Conservation (phyloP, 345 rosid species). For the Draba incana region DNA sequence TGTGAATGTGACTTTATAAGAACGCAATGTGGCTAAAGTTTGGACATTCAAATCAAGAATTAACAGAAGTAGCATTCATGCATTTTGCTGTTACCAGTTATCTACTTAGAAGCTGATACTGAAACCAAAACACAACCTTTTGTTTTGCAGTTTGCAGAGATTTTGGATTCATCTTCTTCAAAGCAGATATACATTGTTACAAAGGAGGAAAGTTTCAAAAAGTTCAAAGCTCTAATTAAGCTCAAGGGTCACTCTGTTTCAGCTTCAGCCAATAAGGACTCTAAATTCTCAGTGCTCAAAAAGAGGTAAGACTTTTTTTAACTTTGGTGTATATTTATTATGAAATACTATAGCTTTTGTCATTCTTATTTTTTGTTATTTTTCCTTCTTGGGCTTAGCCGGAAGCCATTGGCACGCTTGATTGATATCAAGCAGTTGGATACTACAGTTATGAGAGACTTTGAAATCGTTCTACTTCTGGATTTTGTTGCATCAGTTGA, state of each 20-base stretch:
- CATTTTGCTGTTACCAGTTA: no score
- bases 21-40: background rate
- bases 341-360: slow-evolving; percentile 12
- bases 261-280: slow-evolving; percentile 35
- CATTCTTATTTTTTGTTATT: slow-evolving; percentile 2
- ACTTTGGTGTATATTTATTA: background rate
- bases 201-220: slow-evolving; percentile 42
- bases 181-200: slow-evolving; percentile 49
- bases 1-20: background rate
- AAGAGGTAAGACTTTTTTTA: slow-evolving; percentile 45
- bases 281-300: slow-evolving; percentile 30
- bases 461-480: slow-evolving; percentile 53
- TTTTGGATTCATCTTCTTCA: slow-evolving; percentile 37
- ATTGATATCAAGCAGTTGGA: slow-evolving; percentile 43
- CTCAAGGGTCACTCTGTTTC: slow-evolving; percentile 47
- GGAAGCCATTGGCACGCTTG: slow-evolving; percentile 44
- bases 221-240: slow-evolving; percentile 47
- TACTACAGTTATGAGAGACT: slow-evolving; percentile 44
- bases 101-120: slow-evolving; percentile 20
- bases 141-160: slow-evolving; percentile 42
- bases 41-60: slow-evolving; percentile 11
- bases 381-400: slow-evolving; percentile 9
- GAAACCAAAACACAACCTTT: background rate
- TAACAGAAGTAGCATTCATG: background rate
- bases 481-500: slow-evolving; percentile 45